Conservation (phyloP, 768 basidiomycete species). For the Amanita fuliginea region DNA sequence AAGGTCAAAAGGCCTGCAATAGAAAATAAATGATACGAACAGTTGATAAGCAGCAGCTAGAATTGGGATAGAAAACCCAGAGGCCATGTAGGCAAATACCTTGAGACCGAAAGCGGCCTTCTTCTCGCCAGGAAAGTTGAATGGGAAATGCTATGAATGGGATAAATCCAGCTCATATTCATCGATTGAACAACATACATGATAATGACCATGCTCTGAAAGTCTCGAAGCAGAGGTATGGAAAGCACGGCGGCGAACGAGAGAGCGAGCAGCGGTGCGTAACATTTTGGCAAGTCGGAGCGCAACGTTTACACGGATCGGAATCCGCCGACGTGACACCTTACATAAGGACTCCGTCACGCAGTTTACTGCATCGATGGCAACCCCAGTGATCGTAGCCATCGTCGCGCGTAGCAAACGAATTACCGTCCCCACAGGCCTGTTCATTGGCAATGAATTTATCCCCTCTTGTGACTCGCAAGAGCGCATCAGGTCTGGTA, state of each 20-base stretch:
- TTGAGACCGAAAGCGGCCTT: constrained; percentile 41
- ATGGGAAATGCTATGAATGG: constrained; percentile 40
- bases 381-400: constrained; percentile 26
- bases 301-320: background rate
- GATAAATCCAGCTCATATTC: constrained; percentile 6
- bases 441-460: constrained; percentile 91
- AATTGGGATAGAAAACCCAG: constrained; percentile 63
- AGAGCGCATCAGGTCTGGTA: constrained; percentile 51
- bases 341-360: background rate
- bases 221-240: constrained; percentile 31
- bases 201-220: constrained; percentile 43
- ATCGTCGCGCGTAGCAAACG: constrained; percentile 33
- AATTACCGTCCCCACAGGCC: constrained; percentile 63
- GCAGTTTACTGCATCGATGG: constrained; percentile 13
- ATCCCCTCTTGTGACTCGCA: constrained; percentile 62
- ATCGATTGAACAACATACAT: constrained; percentile 27
- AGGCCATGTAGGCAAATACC: constrained; percentile 31
- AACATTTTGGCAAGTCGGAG: constrained; percentile 21
- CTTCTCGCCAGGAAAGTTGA: constrained; percentile 39
- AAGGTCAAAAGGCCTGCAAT: background rate
- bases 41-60: constrained; percentile 49
- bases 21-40: constrained; percentile 29
- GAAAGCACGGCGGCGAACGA: constrained; percentile 30
- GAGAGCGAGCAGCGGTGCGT: constrained; percentile 28
- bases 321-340: constrained; percentile 4